These are phyloP conservation scores for Sclerotinia trifoliorum DNA, from an alignment of 2,329 filamentous ascomycete genomes.

Conservation along the genomic window DNA sequence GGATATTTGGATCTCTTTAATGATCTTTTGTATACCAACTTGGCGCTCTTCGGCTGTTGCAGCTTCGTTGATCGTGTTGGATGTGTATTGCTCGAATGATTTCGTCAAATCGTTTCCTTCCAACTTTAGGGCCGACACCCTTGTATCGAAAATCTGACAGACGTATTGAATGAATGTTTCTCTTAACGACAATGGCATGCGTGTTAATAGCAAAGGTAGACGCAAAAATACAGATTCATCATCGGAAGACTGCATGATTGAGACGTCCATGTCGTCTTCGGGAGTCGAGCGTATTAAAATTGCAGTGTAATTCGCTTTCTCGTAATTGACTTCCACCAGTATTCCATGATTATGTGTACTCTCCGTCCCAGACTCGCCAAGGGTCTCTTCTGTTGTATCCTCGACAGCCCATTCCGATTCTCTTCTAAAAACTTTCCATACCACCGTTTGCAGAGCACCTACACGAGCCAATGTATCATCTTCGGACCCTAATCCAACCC, in stretches of 20 bases:
- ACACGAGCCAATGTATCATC: slow-evolving; percentile 41
- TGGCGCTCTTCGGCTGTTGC: slow-evolving; percentile 28
- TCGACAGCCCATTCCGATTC: slow-evolving; percentile 41
- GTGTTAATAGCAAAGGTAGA: slow-evolving; percentile 46
- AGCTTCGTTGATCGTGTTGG: slow-evolving; percentile 30
- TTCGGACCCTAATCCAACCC: slow-evolving; percentile 43
- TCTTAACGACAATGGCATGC: slow-evolving; percentile 47
- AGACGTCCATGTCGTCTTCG: slow-evolving; percentile 23
- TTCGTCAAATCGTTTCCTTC: slow-evolving; percentile 41
- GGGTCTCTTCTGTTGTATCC: background rate
- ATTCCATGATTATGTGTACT: slow-evolving; percentile 34
- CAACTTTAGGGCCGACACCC: slow-evolving; percentile 42
- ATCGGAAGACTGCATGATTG: slow-evolving; percentile 22
- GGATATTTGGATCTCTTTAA: slow-evolving; percentile 35
- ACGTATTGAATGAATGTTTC: slow-evolving; percentile 46
- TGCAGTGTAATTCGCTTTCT: slow-evolving; percentile 36
- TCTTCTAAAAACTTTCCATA: slow-evolving; percentile 44
- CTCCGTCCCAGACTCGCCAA: background rate
- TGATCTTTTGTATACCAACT: slow-evolving; percentile 25
- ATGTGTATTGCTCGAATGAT: slow-evolving; percentile 37
- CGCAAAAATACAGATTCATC: slow-evolving; percentile 41
- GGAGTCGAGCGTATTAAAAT: slow-evolving; percentile 32
- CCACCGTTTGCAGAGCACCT: slow-evolving; percentile 45
- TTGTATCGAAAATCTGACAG: slow-evolving; percentile 45
- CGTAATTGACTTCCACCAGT: slow-evolving; percentile 35